Base-by-base conservation (phyloP, 2,329 filamentous ascomycete species). In the Cladophialophora immunda region DNA sequence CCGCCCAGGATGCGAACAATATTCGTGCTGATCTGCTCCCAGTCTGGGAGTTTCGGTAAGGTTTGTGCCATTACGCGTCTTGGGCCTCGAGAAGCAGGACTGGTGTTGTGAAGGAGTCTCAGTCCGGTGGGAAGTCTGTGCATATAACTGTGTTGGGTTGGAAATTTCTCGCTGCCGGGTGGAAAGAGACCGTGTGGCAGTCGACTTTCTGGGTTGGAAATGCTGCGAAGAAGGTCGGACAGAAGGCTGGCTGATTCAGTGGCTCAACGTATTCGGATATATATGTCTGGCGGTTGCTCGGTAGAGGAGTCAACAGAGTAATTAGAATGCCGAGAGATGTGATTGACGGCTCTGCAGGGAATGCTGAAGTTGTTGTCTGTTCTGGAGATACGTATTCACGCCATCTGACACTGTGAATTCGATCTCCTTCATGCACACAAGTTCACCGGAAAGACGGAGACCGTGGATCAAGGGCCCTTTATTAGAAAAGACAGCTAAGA, bases 1-100 rank as follows among this genome's bases (percentile, higher is more conserved):
- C 92, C 93, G 66, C 91, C 95, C 19, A 98, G 83, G 68, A 99
- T 92, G 64, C 95, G 87, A 69, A 97, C 90, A 53, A 94, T 91
- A 15, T 86, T 83, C 22, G 91, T 86, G 75, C 92, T 94, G 62
- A 98, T 84, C 68, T 90, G 88, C 79, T 94, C 89, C 58, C 97
- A 86, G 68, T 90, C 88, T 4, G 89, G 89, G 15, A 98, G 84
- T 19, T 85, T 78, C 30, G 87, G 84, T 6, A 93, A 83, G 69
- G 86, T 83, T 38, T 83, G 80, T 64, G 87, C 84, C 89, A 91
- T 92, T 15, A 25, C 59, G 47, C 47, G 27, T 57, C 19, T 59
- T n/a, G 45, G 17, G 41, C 25, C 13, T 47, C 52, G 34, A 45
- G 29, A 55, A 15, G 34, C 38, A 22, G 45, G n/a, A 9, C 19